These are phyloP conservation scores for Fusarium phyllophilum DNA, from an alignment of 2,329 filamentous ascomycete genomes.

Conservation along the genomic window DNA sequence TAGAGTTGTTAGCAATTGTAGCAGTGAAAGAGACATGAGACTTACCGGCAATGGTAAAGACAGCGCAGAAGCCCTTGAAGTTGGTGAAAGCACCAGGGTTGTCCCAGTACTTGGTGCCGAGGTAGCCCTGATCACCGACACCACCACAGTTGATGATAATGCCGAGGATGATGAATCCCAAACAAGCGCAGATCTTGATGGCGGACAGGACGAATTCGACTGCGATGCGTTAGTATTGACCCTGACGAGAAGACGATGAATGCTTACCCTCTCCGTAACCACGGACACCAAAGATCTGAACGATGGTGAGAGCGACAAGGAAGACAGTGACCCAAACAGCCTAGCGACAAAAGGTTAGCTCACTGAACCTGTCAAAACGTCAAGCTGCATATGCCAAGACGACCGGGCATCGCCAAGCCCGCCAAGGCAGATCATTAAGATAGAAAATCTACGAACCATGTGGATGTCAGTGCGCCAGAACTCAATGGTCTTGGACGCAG, in stretches of 20 bases:
- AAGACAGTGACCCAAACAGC: constrained; percentile 88
- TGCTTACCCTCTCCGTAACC: constrained; percentile 79
- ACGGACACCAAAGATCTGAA: constrained; percentile 89
- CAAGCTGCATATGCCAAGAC: constrained; percentile 8
- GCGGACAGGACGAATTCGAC: constrained; percentile 88
- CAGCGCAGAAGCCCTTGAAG: constrained; percentile 81
- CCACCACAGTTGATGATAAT: constrained; percentile 88
- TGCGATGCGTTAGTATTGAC: background rate
- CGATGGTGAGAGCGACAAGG: constrained; percentile 75
- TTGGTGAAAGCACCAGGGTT: constrained; percentile 84
- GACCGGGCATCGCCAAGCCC: background rate
- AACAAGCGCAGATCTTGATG: constrained; percentile 67
- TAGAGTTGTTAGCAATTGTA: background rate
- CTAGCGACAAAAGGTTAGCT: background rate
- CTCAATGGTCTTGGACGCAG: constrained; percentile 82
- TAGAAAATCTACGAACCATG: constrained; percentile 48
- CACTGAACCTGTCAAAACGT: background rate
- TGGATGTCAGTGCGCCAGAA: constrained; percentile 77
- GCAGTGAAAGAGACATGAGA: rapidly evolving
- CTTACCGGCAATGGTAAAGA: constrained; percentile 74
- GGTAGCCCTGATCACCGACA: constrained; percentile 76
- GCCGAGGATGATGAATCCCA: constrained; percentile 73
- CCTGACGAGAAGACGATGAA: rapidly evolving
- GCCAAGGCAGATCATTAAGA: constrained; percentile 3
- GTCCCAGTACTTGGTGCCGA: constrained; percentile 81